Evolutionary conservation across 805 yeast genomes (phyloP).

Genomic region (Wickerhamiella sorbophila): DNA sequence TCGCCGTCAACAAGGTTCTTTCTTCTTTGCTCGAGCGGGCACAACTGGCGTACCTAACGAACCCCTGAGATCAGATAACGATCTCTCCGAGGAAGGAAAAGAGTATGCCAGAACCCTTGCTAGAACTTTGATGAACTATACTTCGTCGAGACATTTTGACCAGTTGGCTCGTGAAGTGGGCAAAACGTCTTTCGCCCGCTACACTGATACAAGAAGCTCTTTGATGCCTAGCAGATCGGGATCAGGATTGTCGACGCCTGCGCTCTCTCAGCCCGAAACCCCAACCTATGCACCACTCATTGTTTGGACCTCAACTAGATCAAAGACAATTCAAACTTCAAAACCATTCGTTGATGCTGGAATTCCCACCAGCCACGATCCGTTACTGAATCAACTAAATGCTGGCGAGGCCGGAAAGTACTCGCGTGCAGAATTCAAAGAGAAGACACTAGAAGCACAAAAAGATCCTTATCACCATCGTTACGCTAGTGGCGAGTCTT

Average conservation of each 20-base stretch:
- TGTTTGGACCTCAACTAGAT: slow-evolving; percentile 92
- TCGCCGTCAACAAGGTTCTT: slow-evolving; percentile 72
- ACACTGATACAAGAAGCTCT: slow-evolving; percentile 8
- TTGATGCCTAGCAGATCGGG: background rate
- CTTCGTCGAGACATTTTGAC: slow-evolving; percentile 15
- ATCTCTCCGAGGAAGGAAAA: slow-evolving; percentile 56
- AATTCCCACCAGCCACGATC: slow-evolving; percentile 54
- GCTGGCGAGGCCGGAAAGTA: slow-evolving; percentile 78
- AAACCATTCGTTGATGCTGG: slow-evolving; percentile 47
- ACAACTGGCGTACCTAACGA: slow-evolving; percentile 34
- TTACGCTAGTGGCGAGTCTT: slow-evolving; percentile 83
- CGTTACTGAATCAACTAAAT: slow-evolving; percentile 73
- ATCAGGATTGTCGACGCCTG: background rate
- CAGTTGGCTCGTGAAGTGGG: slow-evolving; percentile 11
- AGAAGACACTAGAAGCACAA: slow-evolving; percentile 49
- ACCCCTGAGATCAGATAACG: slow-evolving; percentile 63
- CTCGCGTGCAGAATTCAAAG: slow-evolving; percentile 42
- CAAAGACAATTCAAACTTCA: slow-evolving; percentile 71
- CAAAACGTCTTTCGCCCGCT: slow-evolving; percentile 6
- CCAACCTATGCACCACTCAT: slow-evolving; percentile 30
- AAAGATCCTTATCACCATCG: slow-evolving; percentile 87
- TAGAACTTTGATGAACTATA: slow-evolving; percentile 35
- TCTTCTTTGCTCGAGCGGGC: slow-evolving; percentile 63
- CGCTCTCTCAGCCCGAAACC: slow-evolving; percentile 3
- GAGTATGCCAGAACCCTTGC: slow-evolving; percentile 53